These are phyloP conservation scores for Tricholoma bakamatsutake DNA, from an alignment of 768 basidiomycete species.

Conservation along the genomic window DNA sequence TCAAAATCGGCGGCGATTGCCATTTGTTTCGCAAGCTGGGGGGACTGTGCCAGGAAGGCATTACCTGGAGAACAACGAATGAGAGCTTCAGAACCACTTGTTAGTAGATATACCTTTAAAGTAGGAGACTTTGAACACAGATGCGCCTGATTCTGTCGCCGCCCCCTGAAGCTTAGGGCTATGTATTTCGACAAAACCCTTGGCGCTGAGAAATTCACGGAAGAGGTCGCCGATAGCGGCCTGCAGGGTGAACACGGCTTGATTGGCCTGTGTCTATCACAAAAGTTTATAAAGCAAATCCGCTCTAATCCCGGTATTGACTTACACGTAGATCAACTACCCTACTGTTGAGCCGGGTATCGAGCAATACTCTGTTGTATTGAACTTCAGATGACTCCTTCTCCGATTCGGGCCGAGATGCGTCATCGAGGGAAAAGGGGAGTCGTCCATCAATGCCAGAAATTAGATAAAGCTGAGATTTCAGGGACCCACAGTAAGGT, in stretches of 20 bases:
- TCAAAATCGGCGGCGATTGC: conserved; percentile 98
- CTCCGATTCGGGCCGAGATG: conserved; percentile 75
- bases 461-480: conserved; percentile 68
- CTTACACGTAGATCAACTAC: conserved; percentile 88
- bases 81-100: not conserved
- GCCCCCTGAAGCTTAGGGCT: conserved; percentile 96
- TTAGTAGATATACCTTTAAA: conserved; percentile 68
- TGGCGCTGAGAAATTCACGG: conserved; percentile 67
- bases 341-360: conserved; percentile 92
- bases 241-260: conserved; percentile 91
- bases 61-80: conserved; percentile 41
- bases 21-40: conserved; percentile 99
- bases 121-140: conserved; percentile 96
- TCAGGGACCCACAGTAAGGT: not conserved
- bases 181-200: conserved; percentile 92
- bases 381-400: conserved; percentile 52
- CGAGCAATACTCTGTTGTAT: conserved; percentile 78
- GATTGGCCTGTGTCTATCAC: conserved; percentile 84
- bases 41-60: conserved; percentile 94
- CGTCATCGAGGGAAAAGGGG: conserved; percentile 92
- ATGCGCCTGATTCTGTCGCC: conserved; percentile 94
- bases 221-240: conserved; percentile 85
- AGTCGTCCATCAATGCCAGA: conserved; percentile 74
- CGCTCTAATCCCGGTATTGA: conserved; percentile 8
- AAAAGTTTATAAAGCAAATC: not conserved